Percentiles rank a stretch among this genome's conserved stretches.
Evolutionary conservation across 495 filamentous ascomycete genomes (phyloP).

Genomic region (Schizothecium vesticola): DNA sequence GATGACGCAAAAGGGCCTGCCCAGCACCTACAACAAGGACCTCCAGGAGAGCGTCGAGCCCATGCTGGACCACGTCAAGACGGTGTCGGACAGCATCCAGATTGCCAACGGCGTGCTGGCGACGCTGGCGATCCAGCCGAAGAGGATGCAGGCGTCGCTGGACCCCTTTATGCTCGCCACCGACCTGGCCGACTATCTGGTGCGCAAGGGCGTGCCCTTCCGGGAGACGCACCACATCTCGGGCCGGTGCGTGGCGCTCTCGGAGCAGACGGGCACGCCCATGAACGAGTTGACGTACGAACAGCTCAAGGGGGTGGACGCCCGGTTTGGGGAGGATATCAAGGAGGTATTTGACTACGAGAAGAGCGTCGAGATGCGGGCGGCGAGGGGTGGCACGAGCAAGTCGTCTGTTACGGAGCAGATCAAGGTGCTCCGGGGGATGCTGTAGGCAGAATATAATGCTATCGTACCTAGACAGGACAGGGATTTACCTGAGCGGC

Average conservation of each 20-base stretch:
- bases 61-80: slow-evolving; percentile 83
- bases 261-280: slow-evolving; percentile 59
- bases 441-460: slow-evolving; percentile 4
- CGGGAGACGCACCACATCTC: slow-evolving; percentile 87
- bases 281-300: slow-evolving; percentile 73
- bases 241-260: slow-evolving; percentile 64
- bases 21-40: slow-evolving; percentile 93
- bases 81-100: slow-evolving; percentile 75
- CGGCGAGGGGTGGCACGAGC: slow-evolving; percentile 78
- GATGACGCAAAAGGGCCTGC: slow-evolving; percentile 81
- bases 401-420: slow-evolving; percentile 70
- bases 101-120: slow-evolving; percentile 81
- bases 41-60: slow-evolving; percentile 87
- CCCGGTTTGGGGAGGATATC: slow-evolving; percentile 72
- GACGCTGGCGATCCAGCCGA: slow-evolving; percentile 62
- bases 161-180: slow-evolving; percentile 66
- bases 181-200: slow-evolving; percentile 87
- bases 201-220: slow-evolving; percentile 81
- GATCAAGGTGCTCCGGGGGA: slow-evolving; percentile 62
- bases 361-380: slow-evolving; percentile 76
- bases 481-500: not conserved
- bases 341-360: slow-evolving; percentile 75
- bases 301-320: slow-evolving; percentile 65
- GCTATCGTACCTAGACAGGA: not conserved
- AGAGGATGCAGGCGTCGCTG: slow-evolving; percentile 74